Evolutionary conservation across 2,329 filamentous ascomycete genomes (phyloP).

Genomic region (Furcasterigmium sp.): DNA sequence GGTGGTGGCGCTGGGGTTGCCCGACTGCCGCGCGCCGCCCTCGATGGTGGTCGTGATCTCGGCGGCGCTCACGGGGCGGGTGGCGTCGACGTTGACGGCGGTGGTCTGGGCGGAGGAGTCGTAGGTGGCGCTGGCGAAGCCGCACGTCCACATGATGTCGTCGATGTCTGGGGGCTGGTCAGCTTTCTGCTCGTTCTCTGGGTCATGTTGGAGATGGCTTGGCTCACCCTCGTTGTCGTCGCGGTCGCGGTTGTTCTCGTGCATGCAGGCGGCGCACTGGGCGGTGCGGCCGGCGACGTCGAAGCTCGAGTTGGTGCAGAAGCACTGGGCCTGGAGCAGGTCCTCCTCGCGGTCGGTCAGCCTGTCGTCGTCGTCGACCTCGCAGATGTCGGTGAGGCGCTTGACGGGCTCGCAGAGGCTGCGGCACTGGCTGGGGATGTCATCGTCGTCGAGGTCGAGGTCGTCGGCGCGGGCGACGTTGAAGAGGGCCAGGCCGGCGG

Average conservation of each 20-base stretch:
- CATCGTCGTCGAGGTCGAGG: constrained; percentile 12
- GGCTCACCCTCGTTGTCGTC: constrained; percentile 14
- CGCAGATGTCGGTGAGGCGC: constrained; percentile 10
- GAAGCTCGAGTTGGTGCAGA: constrained; percentile 35
- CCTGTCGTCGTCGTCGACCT: constrained; percentile 15
- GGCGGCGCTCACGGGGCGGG: constrained; percentile 8
- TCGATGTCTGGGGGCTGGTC: constrained; percentile 7
- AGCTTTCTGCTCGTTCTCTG: too few relatives aligned
- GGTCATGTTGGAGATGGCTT: not conserved
- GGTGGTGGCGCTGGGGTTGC: not conserved
- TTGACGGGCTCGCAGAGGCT: constrained; percentile 12
- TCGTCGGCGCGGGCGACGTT: constrained; percentile 9
- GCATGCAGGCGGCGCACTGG: constrained; percentile 17
- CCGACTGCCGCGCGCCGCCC: not conserved
- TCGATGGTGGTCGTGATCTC: constrained; percentile 13
- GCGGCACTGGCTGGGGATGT: constrained; percentile 13
- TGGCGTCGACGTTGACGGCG: constrained; percentile 9
- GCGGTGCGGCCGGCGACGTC: constrained; percentile 27
- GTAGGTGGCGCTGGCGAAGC: constrained; percentile 12
- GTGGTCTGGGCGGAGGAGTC: constrained; percentile 4
- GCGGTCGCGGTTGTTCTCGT: constrained; percentile 10
- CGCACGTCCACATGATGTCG: constrained; percentile 14
- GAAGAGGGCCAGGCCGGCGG: constrained; percentile 7
- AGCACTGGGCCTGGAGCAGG: constrained; percentile 30
- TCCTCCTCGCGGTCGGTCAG: constrained; percentile 25